Evolutionary conservation across 345 rosid genomes (phyloP).

Genomic region (Excoecaria agallocha): DNA sequence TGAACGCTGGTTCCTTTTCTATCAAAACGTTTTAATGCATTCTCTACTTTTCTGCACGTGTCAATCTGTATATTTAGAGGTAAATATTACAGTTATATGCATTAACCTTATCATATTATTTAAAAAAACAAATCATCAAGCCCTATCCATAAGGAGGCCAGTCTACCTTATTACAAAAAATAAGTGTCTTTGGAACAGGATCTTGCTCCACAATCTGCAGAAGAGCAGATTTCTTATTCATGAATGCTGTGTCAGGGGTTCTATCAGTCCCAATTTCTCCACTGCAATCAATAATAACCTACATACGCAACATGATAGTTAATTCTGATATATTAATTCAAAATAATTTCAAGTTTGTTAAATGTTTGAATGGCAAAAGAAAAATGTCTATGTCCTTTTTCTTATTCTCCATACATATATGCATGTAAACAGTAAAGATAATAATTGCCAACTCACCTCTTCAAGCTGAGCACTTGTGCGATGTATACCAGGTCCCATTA

Average conservation of each 20-base stretch:
- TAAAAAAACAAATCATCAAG: too few relatives aligned
- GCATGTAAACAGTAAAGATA: background rate
- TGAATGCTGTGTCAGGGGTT: too few relatives aligned
- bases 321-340: conserved; percentile 9
- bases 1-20: conserved; percentile 50
- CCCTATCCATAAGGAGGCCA: too few relatives aligned
- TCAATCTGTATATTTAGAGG: conserved; percentile 55
- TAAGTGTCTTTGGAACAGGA: too few relatives aligned
- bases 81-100: background rate
- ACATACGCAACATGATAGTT: conserved; percentile 24
- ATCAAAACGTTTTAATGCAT: conserved; percentile 66
- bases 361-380: background rate
- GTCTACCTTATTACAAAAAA: too few relatives aligned
- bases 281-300: conserved; percentile 91
- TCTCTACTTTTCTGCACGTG: conserved; percentile 97
- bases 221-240: too few relatives aligned
- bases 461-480: conserved; percentile 76
- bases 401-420: too few relatives aligned
- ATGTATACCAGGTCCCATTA: conserved; percentile 93
- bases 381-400: background rate
- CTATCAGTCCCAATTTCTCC: conserved; percentile 40
- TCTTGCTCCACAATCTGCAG: too few relatives aligned
- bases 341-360: background rate
- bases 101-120: too few relatives aligned
- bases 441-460: conserved; percentile 56